Conservation (phyloP, 768 basidiomycete species). For the Porpolomopsis calyptriformis region DNA sequence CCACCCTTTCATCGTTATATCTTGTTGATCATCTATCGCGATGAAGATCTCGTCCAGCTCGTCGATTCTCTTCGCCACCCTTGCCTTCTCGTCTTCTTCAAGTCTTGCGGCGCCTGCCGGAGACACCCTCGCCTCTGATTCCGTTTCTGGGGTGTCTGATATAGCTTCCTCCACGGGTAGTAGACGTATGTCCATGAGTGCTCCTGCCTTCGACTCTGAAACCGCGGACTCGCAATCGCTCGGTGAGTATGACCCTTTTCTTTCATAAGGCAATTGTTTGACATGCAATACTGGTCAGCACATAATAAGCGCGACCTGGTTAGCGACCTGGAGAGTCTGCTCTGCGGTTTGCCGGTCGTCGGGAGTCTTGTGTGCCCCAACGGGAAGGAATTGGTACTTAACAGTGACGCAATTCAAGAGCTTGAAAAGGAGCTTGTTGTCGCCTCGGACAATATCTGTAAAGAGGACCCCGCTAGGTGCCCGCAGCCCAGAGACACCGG, state of each 20-base stretch:
- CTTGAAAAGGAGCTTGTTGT: too few relatives aligned
- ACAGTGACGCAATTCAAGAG: too few relatives aligned
- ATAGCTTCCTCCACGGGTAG: not conserved
- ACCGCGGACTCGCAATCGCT: not conserved
- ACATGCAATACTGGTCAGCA: not conserved
- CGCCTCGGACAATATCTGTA: too few relatives aligned
- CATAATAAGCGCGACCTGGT: too few relatives aligned
- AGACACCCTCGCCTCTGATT: slow-evolving; percentile 11
- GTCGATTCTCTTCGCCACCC: slow-evolving; percentile 35
- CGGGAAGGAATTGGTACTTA: too few relatives aligned
- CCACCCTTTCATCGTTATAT: slow-evolving; percentile 11
- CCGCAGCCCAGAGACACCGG: too few relatives aligned
- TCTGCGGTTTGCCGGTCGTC: too few relatives aligned
- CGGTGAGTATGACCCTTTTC: not conserved
- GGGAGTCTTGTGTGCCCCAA: too few relatives aligned
- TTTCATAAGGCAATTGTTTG: not conserved
- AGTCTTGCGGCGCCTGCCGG: slow-evolving; percentile 34
- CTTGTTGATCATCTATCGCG: slow-evolving; percentile 12
- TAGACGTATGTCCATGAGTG: not conserved
- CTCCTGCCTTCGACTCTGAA: not conserved
- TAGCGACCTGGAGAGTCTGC: too few relatives aligned
- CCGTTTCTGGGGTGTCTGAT: not conserved
- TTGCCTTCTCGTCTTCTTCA: slow-evolving; percentile 39
- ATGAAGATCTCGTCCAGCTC: slow-evolving; percentile 42
- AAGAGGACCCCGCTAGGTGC: too few relatives aligned